Conservation (phyloP, 306 rosid genomes). For the Herpetospermum pedunculosum region DNA sequence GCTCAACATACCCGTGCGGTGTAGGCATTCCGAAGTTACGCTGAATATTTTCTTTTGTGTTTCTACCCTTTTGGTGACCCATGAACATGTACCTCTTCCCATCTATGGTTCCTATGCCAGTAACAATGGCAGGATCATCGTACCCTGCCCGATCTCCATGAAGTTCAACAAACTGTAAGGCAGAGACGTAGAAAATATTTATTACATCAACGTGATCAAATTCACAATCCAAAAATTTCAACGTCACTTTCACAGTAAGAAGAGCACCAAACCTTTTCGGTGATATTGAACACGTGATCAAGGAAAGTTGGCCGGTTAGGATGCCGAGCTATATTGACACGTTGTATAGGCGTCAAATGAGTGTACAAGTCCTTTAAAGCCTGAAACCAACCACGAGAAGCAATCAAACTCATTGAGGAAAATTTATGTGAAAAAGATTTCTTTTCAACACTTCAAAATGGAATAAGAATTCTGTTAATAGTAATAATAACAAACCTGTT, state of each 20-base stretch:
- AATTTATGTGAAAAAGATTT: not conserved
- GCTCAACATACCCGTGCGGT: constrained; percentile 78
- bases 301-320: constrained; percentile 97
- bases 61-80: constrained; percentile 97
- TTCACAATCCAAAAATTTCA: constrained; percentile 7
- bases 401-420: constrained; percentile 2
- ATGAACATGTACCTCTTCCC: constrained; percentile 81
- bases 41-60: constrained; percentile 81
- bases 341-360: constrained; percentile 71
- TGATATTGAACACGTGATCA: constrained; percentile 78
- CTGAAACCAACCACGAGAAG: constrained; percentile 37
- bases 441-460: not conserved
- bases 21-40: constrained; percentile 99
- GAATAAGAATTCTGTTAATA: not conserved
- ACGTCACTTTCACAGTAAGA: constrained; percentile 11
- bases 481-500: constrained; percentile 39
- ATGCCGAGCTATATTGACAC: constrained; percentile 78
- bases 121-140: constrained; percentile 95
- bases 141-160: constrained; percentile 96
- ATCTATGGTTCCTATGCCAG: constrained; percentile 83
- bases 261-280: constrained; percentile 55
- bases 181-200: constrained; percentile 11
- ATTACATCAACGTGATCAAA: constrained; percentile 3
- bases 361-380: constrained; percentile 58
- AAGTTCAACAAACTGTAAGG: constrained; percentile 78